A percentile compares a stretch with the other conserved stretches of the same genome.
These are phyloP conservation scores for Oryza rufipogon DNA, from an alignment of 176 grass and related monocot species.

Conservation along the genomic window DNA sequence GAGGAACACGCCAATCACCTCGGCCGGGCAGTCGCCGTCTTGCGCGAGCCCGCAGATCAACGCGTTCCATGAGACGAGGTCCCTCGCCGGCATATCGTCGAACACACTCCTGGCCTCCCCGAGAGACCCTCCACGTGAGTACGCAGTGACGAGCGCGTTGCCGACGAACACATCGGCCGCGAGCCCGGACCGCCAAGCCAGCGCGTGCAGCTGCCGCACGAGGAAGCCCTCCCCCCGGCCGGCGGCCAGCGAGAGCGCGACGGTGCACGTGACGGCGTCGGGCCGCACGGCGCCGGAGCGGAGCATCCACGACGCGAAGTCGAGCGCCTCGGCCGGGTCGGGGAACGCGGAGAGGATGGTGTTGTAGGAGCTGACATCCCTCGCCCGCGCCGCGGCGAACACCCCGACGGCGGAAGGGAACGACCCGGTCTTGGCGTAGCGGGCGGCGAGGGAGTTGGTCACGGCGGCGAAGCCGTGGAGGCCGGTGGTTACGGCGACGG, in stretches of 20 bases:
- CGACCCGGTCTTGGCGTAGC: conserved; percentile 62
- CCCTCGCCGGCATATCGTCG: conserved; percentile 63
- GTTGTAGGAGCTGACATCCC: conserved; percentile 77
- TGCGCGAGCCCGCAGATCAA: conserved; percentile 68
- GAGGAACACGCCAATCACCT: conserved; percentile 61
- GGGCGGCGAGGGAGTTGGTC: conserved; percentile 75
- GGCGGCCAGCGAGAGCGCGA: conserved; percentile 58
- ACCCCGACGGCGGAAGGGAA: conserved; percentile 45
- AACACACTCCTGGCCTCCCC: conserved; percentile 56
- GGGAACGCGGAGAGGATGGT: conserved; percentile 67
- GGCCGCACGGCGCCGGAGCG: conserved; percentile 49
- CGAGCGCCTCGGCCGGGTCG: conserved; percentile 48
- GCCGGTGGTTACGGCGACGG: conserved; percentile 49
- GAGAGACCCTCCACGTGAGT: conserved; percentile 48
- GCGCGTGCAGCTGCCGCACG: conserved; percentile 64
- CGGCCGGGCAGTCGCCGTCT: conserved; percentile 47
- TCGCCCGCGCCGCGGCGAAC: conserved; percentile 42
- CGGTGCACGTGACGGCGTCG: conserved; percentile 67
- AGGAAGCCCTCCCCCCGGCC: conserved; percentile 25
- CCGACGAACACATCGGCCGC: conserved; percentile 55
- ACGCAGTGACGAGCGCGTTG: conserved; percentile 77
- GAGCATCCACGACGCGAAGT: conserved; percentile 62
- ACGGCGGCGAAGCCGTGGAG: conserved; percentile 54
- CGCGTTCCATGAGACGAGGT: conserved; percentile 85
- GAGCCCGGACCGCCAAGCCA: conserved; percentile 59